Evolutionary conservation across 106 monocot species (phyloP), one percentile per base, ranked within the genome.

Genomic region (Agapanthus africanus): DNA sequence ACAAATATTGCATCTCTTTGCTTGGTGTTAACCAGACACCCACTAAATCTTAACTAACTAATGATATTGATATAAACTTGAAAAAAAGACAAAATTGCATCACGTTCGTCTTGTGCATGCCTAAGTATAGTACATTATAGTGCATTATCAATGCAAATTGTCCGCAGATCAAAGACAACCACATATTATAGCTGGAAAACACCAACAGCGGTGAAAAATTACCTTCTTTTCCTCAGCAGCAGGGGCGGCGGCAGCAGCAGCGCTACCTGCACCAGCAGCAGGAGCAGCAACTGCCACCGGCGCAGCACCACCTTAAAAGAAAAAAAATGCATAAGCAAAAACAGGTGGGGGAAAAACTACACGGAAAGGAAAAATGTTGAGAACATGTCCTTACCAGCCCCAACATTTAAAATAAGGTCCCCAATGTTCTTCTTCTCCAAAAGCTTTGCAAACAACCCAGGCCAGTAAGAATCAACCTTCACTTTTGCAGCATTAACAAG

Each of bases 171-270:
- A n/a, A n/a, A n/a, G n/a, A n/a, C n/a, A n/a, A n/a, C n/a, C n/a
- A n/a, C n/a, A n/a, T n/a, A n/a, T n/a, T n/a, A n/a, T n/a, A n/a
- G n/a, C n/a, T n/a, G n/a, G n/a, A n/a, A n/a, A n/a, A n/a, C n/a
- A n/a, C n/a, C n/a, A n/a, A n/a, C n/a, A n/a, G n/a, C n/a, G n/a
- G n/a, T 3, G 26, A 27, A 66, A 27, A 42, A 44, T 8, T 34
- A 51, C 69, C 54, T 69, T 69, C 69, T 69, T 69, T 31, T 69
- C 69, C 52, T 54, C 69, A 37, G 52, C 69, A 69, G 69, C 69
- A 27, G 69, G 69, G 7, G 69, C 34, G 22, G 69, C 69, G 37
- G 54, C 51, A 8, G 36, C 51, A 52, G 14, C 36, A 22, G 34
- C 25, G 39, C 0, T 13, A 54, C 19, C 51, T 54, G 52, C 51